phyloP scores from a whole-genome alignment of 2,329 filamentous ascomycete species.

The Clonostachys solani region DNA sequence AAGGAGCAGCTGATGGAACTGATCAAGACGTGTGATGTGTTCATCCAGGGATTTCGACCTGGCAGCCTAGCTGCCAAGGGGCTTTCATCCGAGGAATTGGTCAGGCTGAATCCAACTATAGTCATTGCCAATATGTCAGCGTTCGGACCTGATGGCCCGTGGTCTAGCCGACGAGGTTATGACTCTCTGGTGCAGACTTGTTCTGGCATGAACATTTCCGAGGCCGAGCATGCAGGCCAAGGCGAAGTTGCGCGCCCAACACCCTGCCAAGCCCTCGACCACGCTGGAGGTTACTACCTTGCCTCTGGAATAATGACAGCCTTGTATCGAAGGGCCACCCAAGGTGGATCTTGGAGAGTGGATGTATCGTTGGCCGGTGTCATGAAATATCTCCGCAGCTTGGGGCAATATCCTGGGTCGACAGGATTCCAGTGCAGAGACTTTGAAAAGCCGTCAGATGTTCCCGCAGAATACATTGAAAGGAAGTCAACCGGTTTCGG shows the following conservation, averaged over 20 bases:
- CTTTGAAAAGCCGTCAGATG: slow-evolving; percentile 18
- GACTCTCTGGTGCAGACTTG: slow-evolving; percentile 45
- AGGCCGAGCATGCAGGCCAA: slow-evolving; percentile 36
- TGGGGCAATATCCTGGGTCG: slow-evolving; percentile 42
- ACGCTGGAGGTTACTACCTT: slow-evolving; percentile 47
- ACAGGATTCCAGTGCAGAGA: slow-evolving; percentile 35
- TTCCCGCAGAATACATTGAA: slow-evolving; percentile 32
- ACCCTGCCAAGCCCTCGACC: slow-evolving; percentile 50
- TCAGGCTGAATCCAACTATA: slow-evolving; percentile 30
- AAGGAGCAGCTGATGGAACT: slow-evolving; percentile 49
- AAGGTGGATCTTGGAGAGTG: slow-evolving; percentile 43
- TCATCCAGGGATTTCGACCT: slow-evolving; percentile 62
- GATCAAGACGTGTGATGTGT: slow-evolving; percentile 54
- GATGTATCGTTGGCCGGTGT: slow-evolving; percentile 50
- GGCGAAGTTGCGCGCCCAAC: slow-evolving; percentile 30
- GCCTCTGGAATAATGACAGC: slow-evolving; percentile 45
- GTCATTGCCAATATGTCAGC: slow-evolving; percentile 45
- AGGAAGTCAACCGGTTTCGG: slow-evolving; percentile 39
- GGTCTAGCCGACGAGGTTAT: slow-evolving; percentile 38
- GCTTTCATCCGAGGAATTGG: slow-evolving; percentile 20
- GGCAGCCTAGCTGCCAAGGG: slow-evolving; percentile 43
- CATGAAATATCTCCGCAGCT: slow-evolving; percentile 49
- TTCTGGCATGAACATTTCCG: slow-evolving; percentile 46
- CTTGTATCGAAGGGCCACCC: slow-evolving; percentile 34
- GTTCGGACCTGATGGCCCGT: slow-evolving; percentile 37